phyloP scores from a whole-genome alignment of 2,329 filamentous ascomycete genomes.

The Diaporthe ilicicola region DNA sequence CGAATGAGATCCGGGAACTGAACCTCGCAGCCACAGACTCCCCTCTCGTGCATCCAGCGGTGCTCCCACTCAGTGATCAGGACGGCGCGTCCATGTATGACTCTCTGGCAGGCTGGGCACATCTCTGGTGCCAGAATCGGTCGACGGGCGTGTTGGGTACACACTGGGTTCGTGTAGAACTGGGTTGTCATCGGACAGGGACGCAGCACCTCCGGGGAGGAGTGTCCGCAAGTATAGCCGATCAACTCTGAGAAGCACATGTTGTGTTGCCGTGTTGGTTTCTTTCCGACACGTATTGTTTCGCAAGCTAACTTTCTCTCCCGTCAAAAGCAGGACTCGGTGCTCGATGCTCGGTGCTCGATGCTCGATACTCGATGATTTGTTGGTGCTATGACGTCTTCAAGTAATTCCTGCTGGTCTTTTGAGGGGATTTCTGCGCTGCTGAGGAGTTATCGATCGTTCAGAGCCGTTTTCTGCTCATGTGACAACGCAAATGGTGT shows the following conservation, averaged over 20 bases:
- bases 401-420: neutral
- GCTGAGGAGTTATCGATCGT: neutral
- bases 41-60: conserved; percentile 55
- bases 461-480: neutral
- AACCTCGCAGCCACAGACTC: conserved; percentile 49
- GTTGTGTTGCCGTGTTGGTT: conserved; percentile 5
- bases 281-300: neutral
- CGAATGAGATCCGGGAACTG: conserved; percentile 47
- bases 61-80: conserved; percentile 53
- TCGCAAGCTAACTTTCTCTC: neutral
- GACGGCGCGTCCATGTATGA: conserved; percentile 49
- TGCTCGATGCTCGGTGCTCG: neutral
- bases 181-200: conserved; percentile 54
- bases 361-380: neutral
- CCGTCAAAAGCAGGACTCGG: neutral
- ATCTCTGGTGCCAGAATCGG: conserved; percentile 45
- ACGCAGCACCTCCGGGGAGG: conserved; percentile 48
- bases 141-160: conserved; percentile 41
- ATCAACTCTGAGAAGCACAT: conserved; percentile 59
- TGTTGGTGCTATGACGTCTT: no score
- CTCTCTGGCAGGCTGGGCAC: conserved; percentile 49
- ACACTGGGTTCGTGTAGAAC: conserved; percentile 46
- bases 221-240: conserved; percentile 58
- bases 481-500: no score
- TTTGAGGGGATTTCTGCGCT: neutral